Base-by-base conservation (phyloP, 2,329 filamentous ascomycete species). In the Taxawa tesnikishii region DNA sequence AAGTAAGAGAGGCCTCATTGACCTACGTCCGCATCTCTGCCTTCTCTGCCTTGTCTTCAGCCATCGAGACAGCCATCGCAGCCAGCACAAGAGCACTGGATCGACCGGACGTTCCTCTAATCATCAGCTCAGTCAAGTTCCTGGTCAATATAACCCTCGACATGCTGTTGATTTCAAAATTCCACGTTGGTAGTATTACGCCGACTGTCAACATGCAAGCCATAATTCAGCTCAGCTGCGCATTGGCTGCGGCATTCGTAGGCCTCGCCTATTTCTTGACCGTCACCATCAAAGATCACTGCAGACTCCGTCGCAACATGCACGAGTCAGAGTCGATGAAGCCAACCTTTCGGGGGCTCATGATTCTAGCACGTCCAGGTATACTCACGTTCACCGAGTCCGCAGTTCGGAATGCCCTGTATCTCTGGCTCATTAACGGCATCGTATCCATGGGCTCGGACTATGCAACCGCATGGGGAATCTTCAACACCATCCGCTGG, bases 401-500 rank as follows among this genome's bases (percentile, higher is more conserved):
- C 0, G 73, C 71, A 0, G 53, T 82, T 4, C 63, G 79, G 5
- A 84, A 83, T 39, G 64, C 73, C 0, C 58, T 84, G 0, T 83
- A 83, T 38, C 65, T 83, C 0, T 83, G 77, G 78, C 60, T 83
- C 0, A 66, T 83, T 1, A 66, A 58, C 32, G 71, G 65, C 4
- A 78, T 84, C 12, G 66, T 83, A 0, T 56, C 66, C 0, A 59
- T 83, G 37, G 76, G 77, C 0, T 53, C 59, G 0, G 65, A 71
- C 5, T 83, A 83, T 48, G 73, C 76, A 0, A 83, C 77, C 0
- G 75, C 78, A 1, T 84, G 77, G 78, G 73, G 76, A n/a, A 61
- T 83, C 7, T 84, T 84, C 56, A 79, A 70, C 34, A 83, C 76
- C 0, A 83, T 83, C 26, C 66, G 77, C 10, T 83, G 78, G 78